Percentiles rank a stretch among this genome's conserved stretches.
phyloP scores from a whole-genome alignment of 805 yeast species.

The Hanseniaspora hatyaiensis region DNA sequence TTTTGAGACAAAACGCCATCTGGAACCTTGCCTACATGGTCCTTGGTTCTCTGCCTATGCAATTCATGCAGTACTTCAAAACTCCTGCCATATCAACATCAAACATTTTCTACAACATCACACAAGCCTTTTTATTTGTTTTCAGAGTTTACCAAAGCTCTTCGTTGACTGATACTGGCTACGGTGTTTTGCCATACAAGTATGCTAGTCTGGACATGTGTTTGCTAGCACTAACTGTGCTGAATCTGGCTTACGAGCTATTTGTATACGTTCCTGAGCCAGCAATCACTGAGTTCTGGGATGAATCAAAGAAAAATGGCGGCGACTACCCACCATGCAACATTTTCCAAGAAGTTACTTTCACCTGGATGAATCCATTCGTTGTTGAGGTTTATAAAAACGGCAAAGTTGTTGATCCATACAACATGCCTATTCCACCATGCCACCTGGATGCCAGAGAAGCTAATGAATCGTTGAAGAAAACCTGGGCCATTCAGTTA shows the following conservation, averaged over 20 bases:
- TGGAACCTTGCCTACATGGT: slow-evolving; percentile 21
- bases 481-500: slow-evolving; percentile 31
- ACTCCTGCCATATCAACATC: slow-evolving; percentile 26
- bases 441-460: slow-evolving; percentile 29
- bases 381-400: slow-evolving; percentile 33
- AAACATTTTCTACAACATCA: slow-evolving; percentile 25
- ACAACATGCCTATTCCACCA: slow-evolving; percentile 36
- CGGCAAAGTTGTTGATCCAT: slow-evolving; percentile 32
- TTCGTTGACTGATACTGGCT: slow-evolving; percentile 19
- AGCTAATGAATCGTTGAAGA: slow-evolving; percentile 26
- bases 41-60: slow-evolving; percentile 25
- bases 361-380: slow-evolving; percentile 39
- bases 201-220: slow-evolving; percentile 24
- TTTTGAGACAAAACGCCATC: slow-evolving; percentile 8
- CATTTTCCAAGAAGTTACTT: slow-evolving; percentile 33
- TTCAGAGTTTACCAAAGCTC: slow-evolving; percentile 25
- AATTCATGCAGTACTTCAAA: slow-evolving; percentile 24
- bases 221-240: slow-evolving; percentile 26
- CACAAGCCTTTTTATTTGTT: slow-evolving; percentile 19
- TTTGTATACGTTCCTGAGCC: slow-evolving; percentile 32
- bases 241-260: slow-evolving; percentile 34
- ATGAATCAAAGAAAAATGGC: slow-evolving; percentile 19
- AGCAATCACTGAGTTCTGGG: slow-evolving; percentile 30
- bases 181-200: slow-evolving; percentile 21
- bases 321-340: slow-evolving; percentile 26